Evolutionary conservation across 1,284 basidiomycete species (phyloP).

Genomic region (Trichosporon asahii): DNA sequence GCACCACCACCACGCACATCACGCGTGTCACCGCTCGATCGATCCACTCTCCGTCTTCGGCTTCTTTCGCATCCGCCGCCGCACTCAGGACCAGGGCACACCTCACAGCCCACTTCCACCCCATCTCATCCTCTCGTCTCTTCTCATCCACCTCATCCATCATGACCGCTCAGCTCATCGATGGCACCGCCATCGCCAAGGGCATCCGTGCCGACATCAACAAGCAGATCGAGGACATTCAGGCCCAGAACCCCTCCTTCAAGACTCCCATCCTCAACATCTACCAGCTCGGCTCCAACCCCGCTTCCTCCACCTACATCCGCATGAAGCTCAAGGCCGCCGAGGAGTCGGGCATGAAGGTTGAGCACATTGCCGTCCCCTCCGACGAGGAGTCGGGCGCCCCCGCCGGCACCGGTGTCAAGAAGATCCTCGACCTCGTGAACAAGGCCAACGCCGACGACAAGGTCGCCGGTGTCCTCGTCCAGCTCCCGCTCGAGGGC

Average conservation of each 20-base stretch:
- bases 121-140: neutral
- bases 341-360: slow-evolving; percentile 87
- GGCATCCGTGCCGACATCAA: slow-evolving; percentile 73
- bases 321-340: slow-evolving; percentile 98
- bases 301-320: slow-evolving; percentile 89
- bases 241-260: slow-evolving; percentile 71
- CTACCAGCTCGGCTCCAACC: slow-evolving; percentile 86
- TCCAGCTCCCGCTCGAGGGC: slow-evolving; percentile 93
- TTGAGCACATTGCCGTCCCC: slow-evolving; percentile 74
- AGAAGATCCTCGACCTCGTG: slow-evolving; percentile 74
- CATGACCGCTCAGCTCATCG: slow-evolving; percentile 62
- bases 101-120: neutral
- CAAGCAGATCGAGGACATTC: slow-evolving; percentile 60
- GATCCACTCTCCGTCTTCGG: neutral
- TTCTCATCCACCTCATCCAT: slow-evolving; percentile 12
- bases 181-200: slow-evolving; percentile 87
- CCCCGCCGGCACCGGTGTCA: slow-evolving; percentile 54
- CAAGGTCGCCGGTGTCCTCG: slow-evolving; percentile 81
- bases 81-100: neutral
- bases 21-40: neutral
- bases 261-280: slow-evolving; percentile 79
- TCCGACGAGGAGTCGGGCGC: slow-evolving; percentile 59
- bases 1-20: neutral
- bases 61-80: neutral
- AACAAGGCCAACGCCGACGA: slow-evolving; percentile 80